Base-by-base conservation (phyloP, 1,284 basidiomycete genomes). In the Naganishia albida region DNA sequence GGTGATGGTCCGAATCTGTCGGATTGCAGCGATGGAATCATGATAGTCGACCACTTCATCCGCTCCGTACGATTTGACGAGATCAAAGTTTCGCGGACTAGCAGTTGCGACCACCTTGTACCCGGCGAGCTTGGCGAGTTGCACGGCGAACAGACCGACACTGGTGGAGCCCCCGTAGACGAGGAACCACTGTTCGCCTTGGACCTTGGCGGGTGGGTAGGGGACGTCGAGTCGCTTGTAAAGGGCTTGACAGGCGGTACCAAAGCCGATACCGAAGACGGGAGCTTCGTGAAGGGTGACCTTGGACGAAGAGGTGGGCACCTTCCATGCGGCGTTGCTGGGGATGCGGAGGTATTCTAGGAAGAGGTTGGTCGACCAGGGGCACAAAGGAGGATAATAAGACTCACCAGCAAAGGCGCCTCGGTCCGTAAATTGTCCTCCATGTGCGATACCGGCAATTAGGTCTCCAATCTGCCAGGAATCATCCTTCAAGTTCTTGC, bases 381-480 rank as follows among this genome's bases (percentile, higher is more conserved):
- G 8, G 50, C 30, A 26, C 2, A 7, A 12, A n/a, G 3, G 16
- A 13, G 18, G 12, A 25, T 26, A 16, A n/a, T 7, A 8, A n/a
- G 12, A 50, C 57, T 49, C 38, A 50, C 57, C 57, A 20, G 80
- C 79, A 67, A 75, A 79, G 8, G 78, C 73, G 66, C 79, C 78
- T 42, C 60, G 66, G 64, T 72, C 69, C 8, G 67, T 74, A 71
- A 79, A 72, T 57, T 74, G 65, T 48, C 78, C 78, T 34, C 82
- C 82, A 68, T 82, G 80, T 7, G 83, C 80, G 60, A 79, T 77
- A 15, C 81, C 82, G 6, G 80, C 81, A 16, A 83, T 81, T 15
- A 80, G 76, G 65, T 82, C 79, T 10, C 83, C 83, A 25, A 79
- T 72, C 34, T 78, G 73, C 65, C 57, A 60, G 20, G 25, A 39